These are phyloP conservation scores for Dipteronia dyeriana DNA, from an alignment of 345 rosid species.

Conservation along the genomic window DNA sequence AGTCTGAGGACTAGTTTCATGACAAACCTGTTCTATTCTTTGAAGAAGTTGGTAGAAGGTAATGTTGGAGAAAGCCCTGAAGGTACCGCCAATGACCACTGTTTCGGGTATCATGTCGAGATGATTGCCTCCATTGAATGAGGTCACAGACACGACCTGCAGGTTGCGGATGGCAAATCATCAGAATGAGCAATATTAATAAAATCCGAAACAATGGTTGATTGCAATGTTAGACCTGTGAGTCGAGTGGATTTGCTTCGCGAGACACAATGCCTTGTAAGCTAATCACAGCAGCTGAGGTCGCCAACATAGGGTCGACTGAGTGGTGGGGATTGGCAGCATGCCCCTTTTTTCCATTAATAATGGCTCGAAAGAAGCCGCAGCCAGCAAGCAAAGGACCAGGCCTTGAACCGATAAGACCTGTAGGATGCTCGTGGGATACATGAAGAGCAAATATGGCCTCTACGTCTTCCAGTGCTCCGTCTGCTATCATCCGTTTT, in stretches of 20 bases:
- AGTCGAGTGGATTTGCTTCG: constrained; percentile 81
- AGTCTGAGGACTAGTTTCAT: neutral
- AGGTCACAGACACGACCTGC: constrained; percentile 86
- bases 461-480: constrained; percentile 66
- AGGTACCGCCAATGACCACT: constrained; percentile 74
- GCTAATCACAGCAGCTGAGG: constrained; percentile 77
- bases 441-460: constrained; percentile 87
- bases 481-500: constrained; percentile 76
- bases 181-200: neutral
- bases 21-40: constrained; percentile 67
- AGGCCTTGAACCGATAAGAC: constrained; percentile 74
- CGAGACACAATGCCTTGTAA: constrained; percentile 87
- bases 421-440: constrained; percentile 78
- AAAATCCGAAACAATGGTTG: neutral
- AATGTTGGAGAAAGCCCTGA: constrained; percentile 77
- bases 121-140: constrained; percentile 60
- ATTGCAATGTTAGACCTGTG: constrained; percentile 46
- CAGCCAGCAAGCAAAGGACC: constrained; percentile 93
- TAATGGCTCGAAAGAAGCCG: constrained; percentile 74
- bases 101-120: constrained; percentile 48
- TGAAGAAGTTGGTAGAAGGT: constrained; percentile 65
- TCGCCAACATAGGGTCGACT: constrained; percentile 58
- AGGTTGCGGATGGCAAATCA: neutral
- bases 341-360: constrained; percentile 33
- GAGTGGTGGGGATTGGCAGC: constrained; percentile 35